Evolutionary conservation across 83 land plant species (phyloP), one percentile per base, ranked within the genome.

Genomic region (Isoetes engelmannii): DNA sequence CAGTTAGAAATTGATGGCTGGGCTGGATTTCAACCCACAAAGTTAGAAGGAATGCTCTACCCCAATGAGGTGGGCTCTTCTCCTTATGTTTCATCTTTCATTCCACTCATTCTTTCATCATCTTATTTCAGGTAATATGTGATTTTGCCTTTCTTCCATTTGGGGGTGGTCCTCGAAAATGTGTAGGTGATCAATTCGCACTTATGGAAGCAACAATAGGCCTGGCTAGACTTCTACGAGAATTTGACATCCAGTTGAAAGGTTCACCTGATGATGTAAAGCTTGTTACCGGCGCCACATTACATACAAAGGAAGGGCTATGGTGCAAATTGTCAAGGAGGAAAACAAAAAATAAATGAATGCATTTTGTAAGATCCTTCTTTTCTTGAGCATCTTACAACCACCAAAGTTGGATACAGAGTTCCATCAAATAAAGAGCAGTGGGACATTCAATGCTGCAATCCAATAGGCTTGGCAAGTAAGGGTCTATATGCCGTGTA

Each of bases 91-190:
- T 51, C 13, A 51, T 51, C 13, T 12, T 51, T 28, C 37, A 28
- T 28, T 28, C 37, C 37, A 28, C 37, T 28, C 37, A 28, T 28
- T 28, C 37, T 28, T 28, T 28, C 37, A 28, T 28, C 2, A 28
- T 28, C 7, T 20, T 44, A 55, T 64, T n/a, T 15, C 79, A 89
- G 93, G 67, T 86, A 8, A 73, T 86, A 47, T 76, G 93, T 59
- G 97, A 92, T 75, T 92, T 89, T 77, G 85, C 97, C 15, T 92
- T 87, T 79, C 74, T 92, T 57, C 91, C 94, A 0, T 92, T 92
- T 77, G 97, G 97, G 4, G 97, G 97, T n/a, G 97, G 97, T 4
- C 91, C 94, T 57, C 87, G 97, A 46, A 92, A 89, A 73, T 92
- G 97, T 67, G 89, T 92, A 7, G 97, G 97, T 4, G 97, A 92